Evolutionary conservation across 345 rosid genomes (phyloP).

Genomic region (Linum usitatissimum): DNA sequence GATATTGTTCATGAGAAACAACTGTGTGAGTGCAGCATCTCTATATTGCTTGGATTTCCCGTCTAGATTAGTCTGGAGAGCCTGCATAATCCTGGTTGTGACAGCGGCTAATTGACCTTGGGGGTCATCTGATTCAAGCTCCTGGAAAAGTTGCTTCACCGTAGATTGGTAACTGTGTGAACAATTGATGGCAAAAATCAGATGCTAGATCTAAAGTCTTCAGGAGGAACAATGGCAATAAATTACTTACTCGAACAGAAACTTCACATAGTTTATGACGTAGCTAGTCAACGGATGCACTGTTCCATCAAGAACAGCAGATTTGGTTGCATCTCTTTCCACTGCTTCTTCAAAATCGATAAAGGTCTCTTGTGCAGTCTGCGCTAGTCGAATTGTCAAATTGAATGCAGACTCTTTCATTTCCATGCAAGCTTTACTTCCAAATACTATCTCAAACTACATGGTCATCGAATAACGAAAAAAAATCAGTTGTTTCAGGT

Average conservation of each 20-base stretch:
- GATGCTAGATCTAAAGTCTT: constrained; percentile 1
- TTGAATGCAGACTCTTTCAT: constrained; percentile 68
- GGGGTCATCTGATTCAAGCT: constrained; percentile 49
- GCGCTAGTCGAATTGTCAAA: constrained; percentile 74
- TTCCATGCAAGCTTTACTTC: constrained; percentile 54
- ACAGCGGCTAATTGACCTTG: constrained; percentile 50
- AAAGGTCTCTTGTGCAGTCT: constrained; percentile 89
- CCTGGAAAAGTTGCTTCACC: constrained; percentile 73
- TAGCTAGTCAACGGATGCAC: constrained; percentile 98
- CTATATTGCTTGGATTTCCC: constrained; percentile 93
- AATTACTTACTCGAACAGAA: constrained; percentile 76
- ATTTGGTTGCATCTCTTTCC: constrained; percentile 92
- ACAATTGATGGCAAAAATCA: constrained; percentile 14
- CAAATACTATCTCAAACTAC: constrained; percentile 61
- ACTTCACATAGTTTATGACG: constrained; percentile 88
- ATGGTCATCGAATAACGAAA: background rate
- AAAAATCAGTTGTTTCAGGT: background rate
- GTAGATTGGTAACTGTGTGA: constrained; percentile 77
- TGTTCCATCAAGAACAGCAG: constrained; percentile 93
- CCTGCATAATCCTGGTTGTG: constrained; percentile 81
- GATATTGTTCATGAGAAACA: constrained; percentile 94
- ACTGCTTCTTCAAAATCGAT: constrained; percentile 95
- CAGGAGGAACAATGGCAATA: background rate
- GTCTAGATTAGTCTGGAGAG: constrained; percentile 78
- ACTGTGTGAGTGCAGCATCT: constrained; percentile 82